These are phyloP conservation scores for Penicillium ochrochloron DNA, from an alignment of 495 filamentous ascomycete genomes.

Conservation along the genomic window DNA sequence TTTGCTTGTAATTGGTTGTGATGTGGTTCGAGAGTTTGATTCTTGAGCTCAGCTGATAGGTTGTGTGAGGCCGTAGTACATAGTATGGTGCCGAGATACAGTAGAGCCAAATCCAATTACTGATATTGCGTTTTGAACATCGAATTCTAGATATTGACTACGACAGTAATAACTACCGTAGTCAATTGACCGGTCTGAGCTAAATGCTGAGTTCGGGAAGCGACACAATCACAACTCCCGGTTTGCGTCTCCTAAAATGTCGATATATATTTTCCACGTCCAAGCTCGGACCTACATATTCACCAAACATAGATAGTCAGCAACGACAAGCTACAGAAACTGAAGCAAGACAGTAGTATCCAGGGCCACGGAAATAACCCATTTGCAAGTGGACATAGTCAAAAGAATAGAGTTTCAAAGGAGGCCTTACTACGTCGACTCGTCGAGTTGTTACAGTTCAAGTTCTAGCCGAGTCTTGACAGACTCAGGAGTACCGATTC, in stretches of 20 bases:
- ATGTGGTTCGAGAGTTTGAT: not conserved
- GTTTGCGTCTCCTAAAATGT: not conserved
- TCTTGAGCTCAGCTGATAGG: not conserved
- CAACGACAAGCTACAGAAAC: not conserved
- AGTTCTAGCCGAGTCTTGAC: not conserved
- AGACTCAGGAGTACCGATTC: not conserved
- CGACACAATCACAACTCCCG: not conserved
- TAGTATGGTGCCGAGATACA: not conserved
- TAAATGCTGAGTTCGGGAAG: not conserved
- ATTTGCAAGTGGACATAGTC: not conserved
- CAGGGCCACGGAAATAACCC: not conserved
- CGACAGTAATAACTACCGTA: not conserved
- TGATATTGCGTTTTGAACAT: not conserved
- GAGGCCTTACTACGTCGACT: not conserved
- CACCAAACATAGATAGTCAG: not conserved
- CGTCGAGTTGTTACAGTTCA: not conserved
- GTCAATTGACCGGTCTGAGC: not conserved
- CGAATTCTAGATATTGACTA: not conserved
- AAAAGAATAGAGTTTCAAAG: not conserved
- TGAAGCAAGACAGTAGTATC: not conserved
- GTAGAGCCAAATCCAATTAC: not conserved
- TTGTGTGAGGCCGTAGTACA: not conserved
- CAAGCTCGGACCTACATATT: not conserved
- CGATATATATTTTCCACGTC: not conserved
- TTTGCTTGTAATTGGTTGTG: not conserved